Evolutionary conservation across 495 filamentous ascomycete genomes (phyloP).

Genomic region (Xylaria flabelliformis): DNA sequence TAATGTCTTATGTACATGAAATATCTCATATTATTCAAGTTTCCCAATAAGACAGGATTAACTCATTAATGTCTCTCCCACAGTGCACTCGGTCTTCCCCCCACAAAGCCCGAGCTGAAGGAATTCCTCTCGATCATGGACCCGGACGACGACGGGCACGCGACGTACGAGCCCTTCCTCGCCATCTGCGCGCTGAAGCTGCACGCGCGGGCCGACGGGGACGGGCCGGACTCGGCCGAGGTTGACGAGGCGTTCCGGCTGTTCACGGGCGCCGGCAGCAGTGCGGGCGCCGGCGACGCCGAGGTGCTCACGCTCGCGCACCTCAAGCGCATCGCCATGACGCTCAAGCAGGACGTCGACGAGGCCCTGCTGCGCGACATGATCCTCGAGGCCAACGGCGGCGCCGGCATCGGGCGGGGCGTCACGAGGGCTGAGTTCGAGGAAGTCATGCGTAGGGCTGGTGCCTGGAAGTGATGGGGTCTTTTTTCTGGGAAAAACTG

Average conservation of each 20-base stretch:
- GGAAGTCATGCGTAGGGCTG: constrained; percentile 82
- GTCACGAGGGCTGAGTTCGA: constrained; percentile 83
- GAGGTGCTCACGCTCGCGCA: constrained; percentile 71
- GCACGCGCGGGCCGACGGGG: constrained; percentile 60
- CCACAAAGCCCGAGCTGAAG: constrained; percentile 67
- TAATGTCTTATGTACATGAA: neutral
- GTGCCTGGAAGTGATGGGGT: constrained; percentile 69
- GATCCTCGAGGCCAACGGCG: constrained; percentile 90
- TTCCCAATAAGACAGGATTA: neutral
- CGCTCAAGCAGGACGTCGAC: constrained; percentile 79
- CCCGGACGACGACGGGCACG: constrained; percentile 77
- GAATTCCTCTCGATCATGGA: constrained; percentile 80
- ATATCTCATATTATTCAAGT: neutral
- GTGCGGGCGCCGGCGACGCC: constrained; percentile 32
- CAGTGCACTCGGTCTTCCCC: constrained; percentile 78
- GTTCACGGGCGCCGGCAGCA: constrained; percentile 61
- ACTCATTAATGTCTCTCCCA: constrained; percentile 6
- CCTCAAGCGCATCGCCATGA: constrained; percentile 77
- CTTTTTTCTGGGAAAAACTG: neutral
- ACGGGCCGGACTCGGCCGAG: constrained; percentile 60
- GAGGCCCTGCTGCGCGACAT: constrained; percentile 88
- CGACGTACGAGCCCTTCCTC: constrained; percentile 78
- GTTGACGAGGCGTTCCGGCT: constrained; percentile 79
- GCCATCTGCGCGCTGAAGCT: constrained; percentile 86
- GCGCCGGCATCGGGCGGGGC: constrained; percentile 70